phyloP scores from a whole-genome alignment of 202 grass and related monocot genomes.

The Zizania palustris region DNA sequence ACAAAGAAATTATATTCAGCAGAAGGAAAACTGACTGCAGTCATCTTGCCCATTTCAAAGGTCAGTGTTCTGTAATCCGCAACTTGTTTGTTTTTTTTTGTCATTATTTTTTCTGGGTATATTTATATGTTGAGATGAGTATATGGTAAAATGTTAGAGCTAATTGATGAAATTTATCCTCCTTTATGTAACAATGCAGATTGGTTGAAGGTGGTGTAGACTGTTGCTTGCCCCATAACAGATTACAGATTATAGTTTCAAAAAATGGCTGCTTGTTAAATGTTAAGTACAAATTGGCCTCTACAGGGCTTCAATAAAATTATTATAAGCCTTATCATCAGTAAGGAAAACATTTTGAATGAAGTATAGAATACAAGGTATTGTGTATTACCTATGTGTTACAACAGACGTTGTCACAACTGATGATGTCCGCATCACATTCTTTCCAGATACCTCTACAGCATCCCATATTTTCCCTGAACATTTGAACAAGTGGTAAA shows the following conservation, averaged over 20 bases:
- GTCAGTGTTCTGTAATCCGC: no score
- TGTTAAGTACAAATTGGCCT: not conserved
- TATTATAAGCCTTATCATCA: not conserved
- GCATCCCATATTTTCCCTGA: constrained; percentile 93
- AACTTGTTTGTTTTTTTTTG: not conserved
- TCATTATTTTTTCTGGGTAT: not conserved
- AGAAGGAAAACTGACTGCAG: not conserved
- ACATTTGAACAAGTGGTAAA: constrained; percentile 6
- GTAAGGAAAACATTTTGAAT: constrained; percentile 2
- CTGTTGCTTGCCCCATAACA: not conserved
- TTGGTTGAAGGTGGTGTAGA: not conserved
- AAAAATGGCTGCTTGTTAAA: not conserved
- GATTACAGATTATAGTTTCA: not conserved
- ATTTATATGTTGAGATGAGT: not conserved
- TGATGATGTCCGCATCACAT: constrained; percentile 88
- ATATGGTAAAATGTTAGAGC: not conserved
- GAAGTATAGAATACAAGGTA: not conserved
- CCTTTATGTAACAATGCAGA: not conserved
- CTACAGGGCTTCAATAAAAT: not conserved
- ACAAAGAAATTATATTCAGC: no score
- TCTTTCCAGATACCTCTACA: constrained; percentile 88
- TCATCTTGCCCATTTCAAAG: no score
- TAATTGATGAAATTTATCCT: not conserved
- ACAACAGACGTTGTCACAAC: constrained; percentile 82
- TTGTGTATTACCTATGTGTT: constrained; percentile 66